These are phyloP conservation scores for Gelatoporia subvermispora DNA, from an alignment of 768 basidiomycete species.

Conservation along the genomic window DNA sequence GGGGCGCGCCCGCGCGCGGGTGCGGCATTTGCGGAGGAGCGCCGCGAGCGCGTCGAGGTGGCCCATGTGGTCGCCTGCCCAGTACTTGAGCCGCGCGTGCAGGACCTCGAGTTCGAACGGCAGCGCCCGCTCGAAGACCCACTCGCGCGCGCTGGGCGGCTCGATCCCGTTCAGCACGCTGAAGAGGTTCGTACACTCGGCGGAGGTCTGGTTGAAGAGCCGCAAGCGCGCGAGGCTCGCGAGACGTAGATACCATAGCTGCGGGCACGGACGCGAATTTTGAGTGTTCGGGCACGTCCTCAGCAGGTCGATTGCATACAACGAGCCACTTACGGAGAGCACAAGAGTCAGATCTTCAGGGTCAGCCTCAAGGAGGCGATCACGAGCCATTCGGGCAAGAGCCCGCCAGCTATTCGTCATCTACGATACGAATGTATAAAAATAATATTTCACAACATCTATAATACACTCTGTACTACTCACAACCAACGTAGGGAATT, in stretches of 20 bases:
- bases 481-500: conserved; percentile 79
- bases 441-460: neutral
- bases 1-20: conserved; percentile 24
- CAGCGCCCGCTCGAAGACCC: conserved; percentile 56
- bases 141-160: conserved; percentile 36
- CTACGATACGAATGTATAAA: conserved; percentile 31
- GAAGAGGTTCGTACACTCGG: conserved; percentile 80
- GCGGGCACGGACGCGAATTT: neutral
- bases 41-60: conserved; percentile 70
- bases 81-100: conserved; percentile 70
- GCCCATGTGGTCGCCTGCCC: conserved; percentile 76
- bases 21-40: conserved; percentile 59
- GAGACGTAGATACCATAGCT: conserved; percentile 85
- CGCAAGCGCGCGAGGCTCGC: conserved; percentile 75
- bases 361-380: conserved; percentile 64
- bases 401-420: conserved; percentile 89
- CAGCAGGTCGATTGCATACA: no score
- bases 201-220: conserved; percentile 82
- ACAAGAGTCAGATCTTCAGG: conserved; percentile 64
- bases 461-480: conserved; percentile 27
- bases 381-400: conserved; percentile 78
- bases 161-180: conserved; percentile 46
- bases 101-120: conserved; percentile 61
- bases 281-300: no score
- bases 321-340: conserved; percentile 60